Evolutionary conservation across 768 basidiomycete species (phyloP).

Genomic region (Pisolithus albus): DNA sequence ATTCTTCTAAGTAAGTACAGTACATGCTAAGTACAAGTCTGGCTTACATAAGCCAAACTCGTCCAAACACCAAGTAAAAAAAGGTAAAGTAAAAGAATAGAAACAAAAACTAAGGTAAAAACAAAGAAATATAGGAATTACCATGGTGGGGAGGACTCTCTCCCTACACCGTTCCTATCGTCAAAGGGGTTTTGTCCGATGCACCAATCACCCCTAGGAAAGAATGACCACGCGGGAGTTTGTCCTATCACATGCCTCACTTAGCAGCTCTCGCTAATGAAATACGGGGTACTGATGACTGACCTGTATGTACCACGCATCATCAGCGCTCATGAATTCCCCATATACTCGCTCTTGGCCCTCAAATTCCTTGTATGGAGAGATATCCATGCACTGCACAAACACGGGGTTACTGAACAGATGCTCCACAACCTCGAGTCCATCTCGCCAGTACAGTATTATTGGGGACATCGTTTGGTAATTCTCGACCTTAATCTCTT

Average conservation of each 20-base stretch:
- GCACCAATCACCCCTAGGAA: slow-evolving; percentile 25
- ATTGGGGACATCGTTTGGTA: slow-evolving; percentile 1
- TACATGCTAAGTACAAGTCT: too few species aligned
- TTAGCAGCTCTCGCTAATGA: neutral
- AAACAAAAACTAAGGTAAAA: too few species aligned
- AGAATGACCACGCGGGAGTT: slow-evolving; percentile 15
- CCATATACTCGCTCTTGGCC: slow-evolving; percentile 3
- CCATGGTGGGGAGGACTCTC: too few species aligned
- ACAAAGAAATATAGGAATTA: too few species aligned
- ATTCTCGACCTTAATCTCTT: too few species aligned
- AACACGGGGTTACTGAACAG: slow-evolving; percentile 22
- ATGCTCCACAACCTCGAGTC: slow-evolving; percentile 19
- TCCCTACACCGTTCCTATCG: slow-evolving; percentile 20
- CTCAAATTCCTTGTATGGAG: slow-evolving; percentile 7
- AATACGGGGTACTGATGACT: neutral
- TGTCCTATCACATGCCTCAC: neutral
- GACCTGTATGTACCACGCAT: slow-evolving; percentile 23
- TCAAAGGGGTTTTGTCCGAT: slow-evolving; percentile 31
- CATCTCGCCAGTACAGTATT: slow-evolving; percentile 14
- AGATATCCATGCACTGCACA: slow-evolving; percentile 1
- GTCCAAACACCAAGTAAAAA: too few species aligned
- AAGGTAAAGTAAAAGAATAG: too few species aligned
- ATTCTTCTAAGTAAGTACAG: too few species aligned
- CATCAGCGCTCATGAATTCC: slow-evolving; percentile 20
- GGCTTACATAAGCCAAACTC: too few species aligned